phyloP scores from a whole-genome alignment of 441 rosid genomes.

The Codiaeum variegatum region DNA sequence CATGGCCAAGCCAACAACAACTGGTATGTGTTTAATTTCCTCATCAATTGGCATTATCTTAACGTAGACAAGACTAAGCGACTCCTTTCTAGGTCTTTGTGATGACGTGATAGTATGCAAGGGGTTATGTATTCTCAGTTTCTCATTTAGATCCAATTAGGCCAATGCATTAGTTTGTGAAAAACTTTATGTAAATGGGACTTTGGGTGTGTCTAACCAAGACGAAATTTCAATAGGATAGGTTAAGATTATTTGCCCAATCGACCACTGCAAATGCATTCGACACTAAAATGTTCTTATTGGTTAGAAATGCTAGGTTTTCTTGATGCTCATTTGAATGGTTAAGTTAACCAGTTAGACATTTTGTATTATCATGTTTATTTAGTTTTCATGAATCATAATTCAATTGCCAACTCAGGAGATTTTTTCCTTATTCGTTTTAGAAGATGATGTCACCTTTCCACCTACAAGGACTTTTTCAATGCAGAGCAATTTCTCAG shows the following conservation, averaged over 20 bases:
- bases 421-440: conserved; percentile 12
- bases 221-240: neutral
- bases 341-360: neutral
- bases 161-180: neutral
- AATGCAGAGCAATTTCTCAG: conserved; percentile 43
- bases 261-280: neutral
- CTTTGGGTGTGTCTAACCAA: neutral
- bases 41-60: neutral
- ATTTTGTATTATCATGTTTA: neutral
- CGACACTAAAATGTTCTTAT: neutral
- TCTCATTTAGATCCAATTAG: neutral
- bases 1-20: conserved; percentile 72
- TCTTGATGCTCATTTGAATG: neutral
- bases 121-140: neutral
- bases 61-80: neutral
- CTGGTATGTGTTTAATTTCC: conserved; percentile 31
- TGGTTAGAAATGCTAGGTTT: neutral
- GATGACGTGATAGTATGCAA: neutral
- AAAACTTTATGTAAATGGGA: neutral
- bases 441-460: conserved; percentile 51
- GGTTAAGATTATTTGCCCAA: neutral
- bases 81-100: neutral
- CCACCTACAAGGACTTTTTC: conserved; percentile 50
- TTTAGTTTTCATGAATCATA: neutral
- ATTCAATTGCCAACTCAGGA: neutral